Conservation (phyloP, 2,329 filamentous ascomycete species). For the Colletotrichum sp. region DNA sequence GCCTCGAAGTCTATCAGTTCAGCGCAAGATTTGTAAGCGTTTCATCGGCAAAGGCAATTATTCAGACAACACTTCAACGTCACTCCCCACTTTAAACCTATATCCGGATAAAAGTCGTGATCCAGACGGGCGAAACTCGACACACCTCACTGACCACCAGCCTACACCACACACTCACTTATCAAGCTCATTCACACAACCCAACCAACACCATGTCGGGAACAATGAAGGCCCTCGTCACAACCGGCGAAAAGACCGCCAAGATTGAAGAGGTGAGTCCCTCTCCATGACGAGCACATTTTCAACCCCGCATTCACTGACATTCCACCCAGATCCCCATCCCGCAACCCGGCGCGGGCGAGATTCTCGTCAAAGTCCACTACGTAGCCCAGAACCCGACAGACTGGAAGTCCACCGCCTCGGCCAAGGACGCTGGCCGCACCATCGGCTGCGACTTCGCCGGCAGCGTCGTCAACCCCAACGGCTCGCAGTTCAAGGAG, state of each 20-base stretch:
- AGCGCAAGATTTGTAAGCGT: not conserved
- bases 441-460: slow-evolving; percentile 39
- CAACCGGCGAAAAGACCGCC: slow-evolving; percentile 30
- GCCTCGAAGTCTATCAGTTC: not conserved
- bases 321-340: slow-evolving; percentile 19
- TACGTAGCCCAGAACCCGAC: slow-evolving; percentile 40
- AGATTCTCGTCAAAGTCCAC: slow-evolving; percentile 37
- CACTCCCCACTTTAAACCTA: not conserved
- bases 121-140: fast-evolving
- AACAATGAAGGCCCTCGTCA: slow-evolving; percentile 37
- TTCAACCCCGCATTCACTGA: not conserved
- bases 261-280: slow-evolving; percentile 27
- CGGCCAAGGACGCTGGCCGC: slow-evolving; percentile 24
- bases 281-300: not conserved
- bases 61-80: not conserved
- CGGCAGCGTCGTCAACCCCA: slow-evolving; percentile 32
- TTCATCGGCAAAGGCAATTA: not conserved
- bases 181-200: not conserved
- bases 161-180: not conserved
- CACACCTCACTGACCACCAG: fast-evolving
- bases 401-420: slow-evolving; percentile 33
- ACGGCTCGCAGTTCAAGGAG: slow-evolving; percentile 31
- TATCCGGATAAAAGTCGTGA: not conserved
- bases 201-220: not conserved
- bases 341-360: slow-evolving; percentile 31